phyloP scores from a whole-genome alignment of 2,329 filamentous ascomycete genomes.

The Clonostachys rhizophaga region DNA sequence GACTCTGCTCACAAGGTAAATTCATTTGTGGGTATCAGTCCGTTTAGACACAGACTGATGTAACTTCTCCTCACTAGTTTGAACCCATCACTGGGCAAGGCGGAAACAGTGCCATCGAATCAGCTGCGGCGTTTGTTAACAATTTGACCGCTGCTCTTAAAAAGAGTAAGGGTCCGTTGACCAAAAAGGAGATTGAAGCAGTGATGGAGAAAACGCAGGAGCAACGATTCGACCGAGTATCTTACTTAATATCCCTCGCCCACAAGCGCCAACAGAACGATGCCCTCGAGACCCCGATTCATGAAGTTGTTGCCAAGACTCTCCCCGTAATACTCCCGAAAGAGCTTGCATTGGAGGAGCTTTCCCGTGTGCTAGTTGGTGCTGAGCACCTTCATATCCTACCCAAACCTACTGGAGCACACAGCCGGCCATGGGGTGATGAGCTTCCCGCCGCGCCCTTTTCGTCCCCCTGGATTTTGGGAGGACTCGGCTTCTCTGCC shows the following conservation, averaged over 20 bases:
- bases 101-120: conserved; percentile 1
- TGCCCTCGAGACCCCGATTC: background rate
- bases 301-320: background rate
- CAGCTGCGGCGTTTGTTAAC: background rate
- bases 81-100: background rate
- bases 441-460: background rate
- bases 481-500: background rate
- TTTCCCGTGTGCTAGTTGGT: background rate
- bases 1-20: conserved; percentile 33
- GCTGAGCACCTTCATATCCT: background rate
- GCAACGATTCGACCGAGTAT: background rate
- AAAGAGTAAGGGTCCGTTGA: background rate
- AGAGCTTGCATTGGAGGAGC: background rate
- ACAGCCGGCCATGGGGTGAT: background rate
- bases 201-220: background rate
- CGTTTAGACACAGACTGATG: too few species aligned
- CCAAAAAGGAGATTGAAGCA: background rate
- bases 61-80: background rate
- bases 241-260: background rate
- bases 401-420: background rate
- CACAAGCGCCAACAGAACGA: background rate
- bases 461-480: background rate
- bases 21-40: too few species aligned
- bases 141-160: background rate
- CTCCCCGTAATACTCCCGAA: background rate